These are phyloP conservation scores for Handroanthus guayacan DNA, from an alignment of 257 asterid species.

Conservation along the genomic window DNA sequence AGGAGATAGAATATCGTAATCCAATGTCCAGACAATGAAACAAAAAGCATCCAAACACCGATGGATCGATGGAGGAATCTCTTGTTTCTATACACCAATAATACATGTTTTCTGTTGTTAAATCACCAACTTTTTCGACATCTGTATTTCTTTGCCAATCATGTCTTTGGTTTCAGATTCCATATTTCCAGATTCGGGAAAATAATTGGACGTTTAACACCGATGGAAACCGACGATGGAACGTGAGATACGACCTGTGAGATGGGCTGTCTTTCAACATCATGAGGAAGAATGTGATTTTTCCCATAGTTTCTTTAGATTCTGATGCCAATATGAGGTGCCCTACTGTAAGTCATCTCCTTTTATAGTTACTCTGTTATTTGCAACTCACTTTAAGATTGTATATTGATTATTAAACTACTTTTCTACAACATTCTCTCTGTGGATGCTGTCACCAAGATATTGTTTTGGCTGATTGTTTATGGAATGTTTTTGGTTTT, in stretches of 20 bases:
- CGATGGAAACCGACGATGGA: slow-evolving; percentile 70
- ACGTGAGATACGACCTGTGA: slow-evolving; percentile 70
- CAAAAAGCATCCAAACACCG: neutral
- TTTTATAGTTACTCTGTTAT: slow-evolving; percentile 27
- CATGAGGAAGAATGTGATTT: slow-evolving; percentile 15
- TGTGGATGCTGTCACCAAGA: neutral
- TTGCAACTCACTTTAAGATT: slow-evolving; percentile 14
- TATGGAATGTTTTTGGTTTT: neutral
- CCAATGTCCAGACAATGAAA: neutral
- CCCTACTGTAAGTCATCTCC: slow-evolving; percentile 6
- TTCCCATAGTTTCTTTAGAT: slow-evolving; percentile 24
- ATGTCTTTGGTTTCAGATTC: slow-evolving; percentile 46
- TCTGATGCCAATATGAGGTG: slow-evolving; percentile 13
- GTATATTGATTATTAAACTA: slow-evolving; percentile 13
- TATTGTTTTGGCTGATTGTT: neutral
- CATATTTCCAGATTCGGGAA: slow-evolving; percentile 81
- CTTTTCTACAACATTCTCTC: neutral
- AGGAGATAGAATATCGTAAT: neutral
- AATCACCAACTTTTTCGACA: neutral
- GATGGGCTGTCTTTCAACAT: slow-evolving; percentile 22
- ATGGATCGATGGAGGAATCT: neutral
- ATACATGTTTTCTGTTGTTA: neutral
- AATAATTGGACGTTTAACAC: slow-evolving; percentile 82
- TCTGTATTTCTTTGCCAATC: slow-evolving; percentile 19
- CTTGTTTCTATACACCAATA: neutral